Evolutionary conservation across 2,329 filamentous ascomycete species (phyloP), one percentile per base, ranked within the genome.

Genomic region (Biscogniauxia mediterranea): DNA sequence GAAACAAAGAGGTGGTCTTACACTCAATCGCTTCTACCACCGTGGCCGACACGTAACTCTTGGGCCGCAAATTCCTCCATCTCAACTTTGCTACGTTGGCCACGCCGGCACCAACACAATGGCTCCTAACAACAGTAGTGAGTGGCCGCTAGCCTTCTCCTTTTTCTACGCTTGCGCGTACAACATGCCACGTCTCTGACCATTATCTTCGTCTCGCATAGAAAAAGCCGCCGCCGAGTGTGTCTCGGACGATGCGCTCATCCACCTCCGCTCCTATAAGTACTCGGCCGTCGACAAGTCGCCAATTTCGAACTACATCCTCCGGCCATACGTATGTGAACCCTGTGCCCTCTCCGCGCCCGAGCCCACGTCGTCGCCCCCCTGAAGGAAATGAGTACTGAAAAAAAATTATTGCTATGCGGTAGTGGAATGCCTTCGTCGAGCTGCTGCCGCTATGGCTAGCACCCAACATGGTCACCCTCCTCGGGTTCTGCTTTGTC

Each of bases 281-380:
- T 99, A 99, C 79, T 96, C 93, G 70, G 92, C 90, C 71, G 93
- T 99, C 77, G 95, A 99, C 82, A 94, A 97, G 79, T 97, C 93
- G 56, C 89, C 91, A 64, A 87, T 97, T 62, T 98, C 95, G 60
- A 86, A 93, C 76, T 96, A 98, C 78, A 91, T 99, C 74, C 85
- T 99, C 56, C 91, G 89, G 69, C 94, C 96, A 74, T 99, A 97
- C 81, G 95, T 98, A 90, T 76, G 89, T 79, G 62, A 51, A 38
- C 61, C 54, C 61, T 49, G 23, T 23, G 49, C 52, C 53, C 59
- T 42, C 28, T 51, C 59, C 53, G 63, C 50, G 26, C 54, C 60
- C 57, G n/a, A 55, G 17, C n/a, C 23, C 59, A 32, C 54, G 25
- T 38, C 23, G 17, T 38, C 50, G 51, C 54, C 17, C 38, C 38